Evolutionary conservation across 352 stramenopile genomes (phyloP).

Genomic region (Plasmopara viticola): DNA sequence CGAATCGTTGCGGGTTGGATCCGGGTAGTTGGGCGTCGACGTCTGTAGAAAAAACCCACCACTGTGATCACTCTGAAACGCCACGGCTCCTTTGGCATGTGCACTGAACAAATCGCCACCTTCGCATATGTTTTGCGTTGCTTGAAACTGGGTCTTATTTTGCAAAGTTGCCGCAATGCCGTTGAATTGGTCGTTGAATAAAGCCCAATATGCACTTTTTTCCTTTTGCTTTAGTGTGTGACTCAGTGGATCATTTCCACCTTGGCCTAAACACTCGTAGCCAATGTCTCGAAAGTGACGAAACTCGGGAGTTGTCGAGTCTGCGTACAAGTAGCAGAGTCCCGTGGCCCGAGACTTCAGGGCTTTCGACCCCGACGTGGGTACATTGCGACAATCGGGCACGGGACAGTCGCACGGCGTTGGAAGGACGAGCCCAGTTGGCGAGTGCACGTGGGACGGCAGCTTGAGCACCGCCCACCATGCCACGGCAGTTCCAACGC

Average conservation of each 20-base stretch:
- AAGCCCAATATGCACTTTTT: constrained; percentile 45
- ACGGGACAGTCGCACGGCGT: constrained; percentile 65
- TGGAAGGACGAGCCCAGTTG: constrained; percentile 14
- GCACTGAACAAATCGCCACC: constrained; percentile 55
- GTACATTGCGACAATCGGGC: constrained; percentile 47
- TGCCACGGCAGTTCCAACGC: constrained; percentile 44
- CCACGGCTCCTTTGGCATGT: constrained; percentile 65
- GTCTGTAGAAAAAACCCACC: constrained; percentile 72
- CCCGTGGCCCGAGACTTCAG: constrained; percentile 33
- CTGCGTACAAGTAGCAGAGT: constrained; percentile 77
- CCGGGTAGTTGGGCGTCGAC: constrained; percentile 71
- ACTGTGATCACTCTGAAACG: constrained; percentile 28
- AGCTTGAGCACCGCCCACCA: constrained; percentile 80
- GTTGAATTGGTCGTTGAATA: constrained; percentile 78
- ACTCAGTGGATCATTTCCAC: constrained; percentile 63
- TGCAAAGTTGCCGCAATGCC: constrained; percentile 39
- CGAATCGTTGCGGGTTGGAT: constrained; percentile 35
- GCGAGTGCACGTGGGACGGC: constrained; percentile 35
- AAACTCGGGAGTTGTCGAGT: constrained; percentile 41
- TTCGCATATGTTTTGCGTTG: constrained; percentile 33
- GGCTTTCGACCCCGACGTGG: constrained; percentile 28
- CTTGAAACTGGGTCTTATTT: not conserved
- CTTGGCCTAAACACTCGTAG: constrained; percentile 74
- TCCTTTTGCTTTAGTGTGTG: constrained; percentile 57
- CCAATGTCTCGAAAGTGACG: constrained; percentile 62